Base-by-base conservation (phyloP, 1,139 yeast genomes). In the Pichia sp. region DNA sequence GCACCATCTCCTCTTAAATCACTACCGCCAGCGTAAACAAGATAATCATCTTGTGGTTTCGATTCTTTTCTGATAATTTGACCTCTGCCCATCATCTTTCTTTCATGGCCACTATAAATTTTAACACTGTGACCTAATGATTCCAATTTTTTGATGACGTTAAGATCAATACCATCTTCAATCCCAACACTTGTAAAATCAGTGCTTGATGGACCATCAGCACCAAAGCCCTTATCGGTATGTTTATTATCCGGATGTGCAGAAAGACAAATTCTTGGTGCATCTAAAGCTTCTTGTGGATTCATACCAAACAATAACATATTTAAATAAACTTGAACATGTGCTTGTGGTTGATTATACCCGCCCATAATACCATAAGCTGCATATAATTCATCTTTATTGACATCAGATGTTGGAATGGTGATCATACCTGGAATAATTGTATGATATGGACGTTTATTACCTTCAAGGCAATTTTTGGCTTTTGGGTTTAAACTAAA, bases 361-460 rank as follows among this genome's bases (percentile, higher is more conserved):
- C 92, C 95, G 24, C 95, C 95, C 90, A 85, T 86, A 54, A 84
- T 86, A 30, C 95, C 95, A 56, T 76, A 83, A 3, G 84, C 68
- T 0, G 90, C 90, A 59, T 73, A 82, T 27, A 86, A 65, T 6
- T 67, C 69, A 34, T 67, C 70, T 26, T 53, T 55, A 4, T 68
- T 68, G 24, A 67, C 66, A 30, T 59, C 64, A 5, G 39, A 27
- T 1, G 71, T 62, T 4, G 45, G 44, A 12, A 30, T 46, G 7
- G 86, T 80, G 31, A 85, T 76, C 81, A 85, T 75, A 0, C 89
- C 87, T 0, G 95, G 95, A 48, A 86, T 85, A 51, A 86, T 86
- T 0, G 95, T 86, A 57, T 86, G 95, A 62, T 85, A 86, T 1
- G 92, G 84, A 50, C 95, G 69, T 60, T 86, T 86, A 32, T 76